Evolutionary conservation across 306 rosid genomes (phyloP), one percentile per base, ranked within the genome.

Genomic region (Albizia julibrissin): DNA sequence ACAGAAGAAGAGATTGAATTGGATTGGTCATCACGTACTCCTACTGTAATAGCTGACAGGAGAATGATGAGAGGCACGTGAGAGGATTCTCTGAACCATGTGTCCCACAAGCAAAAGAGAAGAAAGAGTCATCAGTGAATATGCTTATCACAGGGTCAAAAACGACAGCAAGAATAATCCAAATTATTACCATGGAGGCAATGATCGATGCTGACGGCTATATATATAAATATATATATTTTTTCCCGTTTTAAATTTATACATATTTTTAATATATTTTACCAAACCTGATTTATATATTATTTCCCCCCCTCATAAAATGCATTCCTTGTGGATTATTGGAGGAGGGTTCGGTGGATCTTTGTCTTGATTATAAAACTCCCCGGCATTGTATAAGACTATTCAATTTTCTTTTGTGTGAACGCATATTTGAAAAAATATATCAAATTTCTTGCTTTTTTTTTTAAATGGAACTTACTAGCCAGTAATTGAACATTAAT

Each of bases 211-310:
- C 4, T 13, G 68, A 27, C 18, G 68, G 39, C 68, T 27, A 12
- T 2, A 22, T 11, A 22, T 0, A 34, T 0, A 37, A 0, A 37
- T 1, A 37, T 1, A 37, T 6, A 34, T 0, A 34, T 5, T 2
- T 1, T 29, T 29, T 58, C 14, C 3, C 5, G 21, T 62, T 11
- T 62, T 10, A 61, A 27, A 62, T 62, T 62, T 10, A 2, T 26
- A 26, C 5, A 62, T 12, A 62, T 62, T 26, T 62, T 12, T 26
- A 5, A 11, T 27, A 26, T 12, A 3, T 62, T 27, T 62, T 2
- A 26, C 34, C 67, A 12, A 61, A 61, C 34, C 18, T 61, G 27
- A 56, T 56, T 56, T 56, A 2, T n/a, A 8, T 19, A 56, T 56
- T 56, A 4, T 15, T 52, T 52, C 22, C 10, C 15, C 15, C 27